A percentile compares a stretch with the other conserved stretches of the same genome.
phyloP scores from a whole-genome alignment of 164 flowering plant species.

The Cinnamomum micranthum region DNA sequence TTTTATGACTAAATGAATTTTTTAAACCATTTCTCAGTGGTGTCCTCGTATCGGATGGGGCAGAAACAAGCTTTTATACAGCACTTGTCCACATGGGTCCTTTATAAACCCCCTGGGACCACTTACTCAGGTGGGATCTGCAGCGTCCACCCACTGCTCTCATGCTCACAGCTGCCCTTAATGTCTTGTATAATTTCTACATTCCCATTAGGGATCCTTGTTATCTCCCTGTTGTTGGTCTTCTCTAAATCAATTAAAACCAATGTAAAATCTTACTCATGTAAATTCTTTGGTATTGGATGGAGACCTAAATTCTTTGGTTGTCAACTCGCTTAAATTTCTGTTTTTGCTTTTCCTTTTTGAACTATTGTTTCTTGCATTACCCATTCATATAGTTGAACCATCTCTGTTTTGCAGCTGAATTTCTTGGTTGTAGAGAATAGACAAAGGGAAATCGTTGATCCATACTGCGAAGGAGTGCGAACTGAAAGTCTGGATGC shows the following conservation, averaged over 20 bases:
- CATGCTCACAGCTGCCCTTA: too few relatives aligned
- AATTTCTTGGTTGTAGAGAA: slow-evolving; percentile 72
- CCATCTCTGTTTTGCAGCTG: slow-evolving; percentile 48
- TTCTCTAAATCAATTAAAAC: background rate
- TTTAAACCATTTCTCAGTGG: too few relatives aligned
- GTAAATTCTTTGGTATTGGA: background rate
- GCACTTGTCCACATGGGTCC: too few relatives aligned
- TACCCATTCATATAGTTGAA: background rate
- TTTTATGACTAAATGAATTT: too few relatives aligned
- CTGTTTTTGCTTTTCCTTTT: too few relatives aligned
- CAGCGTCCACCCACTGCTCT: too few relatives aligned
- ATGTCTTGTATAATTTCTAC: too few relatives aligned
- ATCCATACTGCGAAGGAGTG: slow-evolving; percentile 78
- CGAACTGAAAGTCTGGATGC: slow-evolving; percentile 77
- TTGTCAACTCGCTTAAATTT: background rate
- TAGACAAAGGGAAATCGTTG: slow-evolving; percentile 73
- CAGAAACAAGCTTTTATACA: too few relatives aligned
- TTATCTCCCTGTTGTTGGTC: background rate
- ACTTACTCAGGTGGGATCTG: too few relatives aligned
- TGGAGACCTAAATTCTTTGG: background rate
- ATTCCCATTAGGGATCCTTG: too few relatives aligned
- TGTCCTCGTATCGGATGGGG: too few relatives aligned
- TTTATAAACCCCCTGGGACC: too few relatives aligned
- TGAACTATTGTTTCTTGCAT: background rate
- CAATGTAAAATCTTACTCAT: background rate